Evolutionary conservation across 164 flowering plant species (phyloP).

Genomic region (Vitis rotundifolia): DNA sequence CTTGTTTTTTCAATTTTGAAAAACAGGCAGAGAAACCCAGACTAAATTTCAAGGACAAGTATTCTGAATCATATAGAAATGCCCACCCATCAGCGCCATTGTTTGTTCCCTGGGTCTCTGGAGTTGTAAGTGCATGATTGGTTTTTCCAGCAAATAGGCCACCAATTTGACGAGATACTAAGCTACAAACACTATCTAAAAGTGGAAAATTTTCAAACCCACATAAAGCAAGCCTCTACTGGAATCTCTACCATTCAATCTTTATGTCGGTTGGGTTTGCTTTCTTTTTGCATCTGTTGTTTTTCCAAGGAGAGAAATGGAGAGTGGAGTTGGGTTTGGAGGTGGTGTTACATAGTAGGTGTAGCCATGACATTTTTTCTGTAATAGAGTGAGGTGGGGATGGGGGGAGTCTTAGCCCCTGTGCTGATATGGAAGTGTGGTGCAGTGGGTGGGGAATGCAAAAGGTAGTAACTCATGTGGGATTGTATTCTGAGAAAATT

Average conservation of each 20-base stretch:
- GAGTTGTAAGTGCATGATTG: slow-evolving; percentile 52
- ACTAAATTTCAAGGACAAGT: slow-evolving; percentile 67
- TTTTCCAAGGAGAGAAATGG: background rate
- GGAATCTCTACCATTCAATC: background rate
- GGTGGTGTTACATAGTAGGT: background rate
- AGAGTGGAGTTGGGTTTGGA: background rate
- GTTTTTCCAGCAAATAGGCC: slow-evolving; percentile 3
- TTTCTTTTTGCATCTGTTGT: background rate
- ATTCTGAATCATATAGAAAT: slow-evolving; percentile 71
- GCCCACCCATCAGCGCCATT: slow-evolving; percentile 79
- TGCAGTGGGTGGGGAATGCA: too few species aligned
- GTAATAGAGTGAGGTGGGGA: too few species aligned
- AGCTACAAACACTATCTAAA: background rate
- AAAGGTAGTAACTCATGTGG: background rate
- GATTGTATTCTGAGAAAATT: background rate
- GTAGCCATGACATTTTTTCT: background rate
- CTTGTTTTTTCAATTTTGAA: slow-evolving; percentile 3
- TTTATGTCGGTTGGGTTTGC: background rate
- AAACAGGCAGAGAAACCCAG: slow-evolving; percentile 76
- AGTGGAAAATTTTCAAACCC: background rate
- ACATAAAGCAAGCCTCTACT: background rate
- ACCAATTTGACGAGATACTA: background rate
- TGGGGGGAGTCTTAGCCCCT: too few species aligned
- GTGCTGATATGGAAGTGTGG: too few species aligned
- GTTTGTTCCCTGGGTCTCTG: slow-evolving; percentile 91